These are phyloP conservation scores for Nakazawaea pomicola DNA, from an alignment of 805 yeast genomes.

Conservation along the genomic window DNA sequence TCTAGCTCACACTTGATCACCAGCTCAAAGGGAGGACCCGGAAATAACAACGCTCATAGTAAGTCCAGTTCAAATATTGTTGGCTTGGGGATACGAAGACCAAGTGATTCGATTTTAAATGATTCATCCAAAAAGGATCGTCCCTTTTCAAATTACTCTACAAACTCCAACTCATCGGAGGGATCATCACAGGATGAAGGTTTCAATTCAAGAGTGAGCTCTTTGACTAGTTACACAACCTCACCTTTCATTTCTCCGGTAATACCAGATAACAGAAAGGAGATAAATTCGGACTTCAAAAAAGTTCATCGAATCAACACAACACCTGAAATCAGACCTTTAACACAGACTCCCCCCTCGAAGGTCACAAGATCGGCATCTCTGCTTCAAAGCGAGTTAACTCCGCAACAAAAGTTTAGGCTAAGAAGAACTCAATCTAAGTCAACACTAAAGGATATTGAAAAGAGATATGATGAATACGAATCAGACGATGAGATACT, in stretches of 20 bases:
- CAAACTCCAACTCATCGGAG: conserved; percentile 7
- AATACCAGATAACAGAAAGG: background rate
- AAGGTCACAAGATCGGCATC: conserved; percentile 5
- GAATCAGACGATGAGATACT: conserved; percentile 30
- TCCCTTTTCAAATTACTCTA: conserved; percentile 5
- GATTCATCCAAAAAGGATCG: conserved; percentile 10
- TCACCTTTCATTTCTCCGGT: conserved; percentile 6
- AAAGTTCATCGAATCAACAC: too few species aligned
- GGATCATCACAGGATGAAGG: conserved; percentile 7
- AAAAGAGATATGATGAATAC: conserved; percentile 31
- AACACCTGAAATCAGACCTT: too few species aligned
- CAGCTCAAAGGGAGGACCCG: too few species aligned
- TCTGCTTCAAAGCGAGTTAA: conserved; percentile 18
- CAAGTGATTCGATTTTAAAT: conserved; percentile 19
- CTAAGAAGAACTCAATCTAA: conserved; percentile 30
- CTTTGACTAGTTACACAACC: conserved; percentile 9
- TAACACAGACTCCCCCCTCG: too few species aligned
- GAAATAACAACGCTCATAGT: background rate
- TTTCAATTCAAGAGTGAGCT: conserved; percentile 10
- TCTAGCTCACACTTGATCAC: background rate
- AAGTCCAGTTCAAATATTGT: conserved; percentile 8
- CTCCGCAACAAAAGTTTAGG: conserved; percentile 38
- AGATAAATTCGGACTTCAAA: too few species aligned
- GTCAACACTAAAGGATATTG: conserved; percentile 27
- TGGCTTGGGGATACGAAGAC: conserved; percentile 25